phyloP scores from a whole-genome alignment of 306 rosid species.

The Ochetophila trinervis region DNA sequence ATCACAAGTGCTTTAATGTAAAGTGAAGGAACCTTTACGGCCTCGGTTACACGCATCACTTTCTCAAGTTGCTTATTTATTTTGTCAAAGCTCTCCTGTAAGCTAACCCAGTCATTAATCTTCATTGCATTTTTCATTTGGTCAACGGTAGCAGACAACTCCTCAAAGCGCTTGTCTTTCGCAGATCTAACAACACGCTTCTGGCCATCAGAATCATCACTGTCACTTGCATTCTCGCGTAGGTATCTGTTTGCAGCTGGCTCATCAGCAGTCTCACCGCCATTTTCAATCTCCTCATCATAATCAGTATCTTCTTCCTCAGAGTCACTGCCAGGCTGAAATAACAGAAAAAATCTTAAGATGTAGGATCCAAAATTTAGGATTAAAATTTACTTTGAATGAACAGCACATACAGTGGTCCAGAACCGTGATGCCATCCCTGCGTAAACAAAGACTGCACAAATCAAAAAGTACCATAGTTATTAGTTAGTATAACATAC shows the following conservation, averaged over 20 bases:
- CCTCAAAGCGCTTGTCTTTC: slow-evolving; percentile 87
- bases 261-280: slow-evolving; percentile 37
- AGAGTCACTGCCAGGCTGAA: slow-evolving; percentile 69
- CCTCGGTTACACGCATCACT: slow-evolving; percentile 86
- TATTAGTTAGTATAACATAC: too few species aligned
- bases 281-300: slow-evolving; percentile 47
- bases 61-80: slow-evolving; percentile 93
- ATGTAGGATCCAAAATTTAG: too few species aligned
- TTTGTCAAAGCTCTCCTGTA: slow-evolving; percentile 93
- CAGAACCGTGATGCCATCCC: too few species aligned
- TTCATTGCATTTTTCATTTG: slow-evolving; percentile 98
- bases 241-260: slow-evolving; percentile 38
- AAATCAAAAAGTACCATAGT: too few species aligned
- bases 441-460: too few species aligned
- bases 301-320: slow-evolving; percentile 72
- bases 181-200: slow-evolving; percentile 78
- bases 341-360: slow-evolving; percentile 4
- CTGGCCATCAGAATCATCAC: slow-evolving; percentile 65
- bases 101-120: slow-evolving; percentile 94
- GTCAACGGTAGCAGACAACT: slow-evolving; percentile 74
- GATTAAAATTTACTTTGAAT: too few species aligned
- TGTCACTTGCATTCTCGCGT: slow-evolving; percentile 45
- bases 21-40: slow-evolving; percentile 70
- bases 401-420: too few species aligned
- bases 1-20: slow-evolving; percentile 89